Evolutionary conservation across 2,329 filamentous ascomycete species (phyloP).

Genomic region (Exophiala sideris): DNA sequence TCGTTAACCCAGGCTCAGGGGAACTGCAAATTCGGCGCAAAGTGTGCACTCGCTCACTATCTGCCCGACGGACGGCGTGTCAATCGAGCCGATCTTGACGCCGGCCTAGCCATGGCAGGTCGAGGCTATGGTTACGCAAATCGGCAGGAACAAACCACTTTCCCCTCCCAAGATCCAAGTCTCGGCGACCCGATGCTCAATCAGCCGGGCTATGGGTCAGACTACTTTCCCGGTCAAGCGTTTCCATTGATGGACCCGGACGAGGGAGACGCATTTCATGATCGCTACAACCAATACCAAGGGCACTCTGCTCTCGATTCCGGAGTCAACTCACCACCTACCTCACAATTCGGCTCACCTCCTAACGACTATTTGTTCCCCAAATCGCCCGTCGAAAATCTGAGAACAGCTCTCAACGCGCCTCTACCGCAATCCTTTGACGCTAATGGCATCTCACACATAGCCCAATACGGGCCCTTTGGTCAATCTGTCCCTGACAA

Average conservation of each 20-base stretch:
- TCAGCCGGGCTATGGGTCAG: constrained; percentile 48
- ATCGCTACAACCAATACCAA: constrained; percentile 40
- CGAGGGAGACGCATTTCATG: constrained; percentile 39
- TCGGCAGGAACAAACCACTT: constrained; percentile 62
- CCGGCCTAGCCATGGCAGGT: constrained; percentile 45
- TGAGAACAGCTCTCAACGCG: constrained; percentile 83
- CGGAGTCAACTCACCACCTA: constrained; percentile 56
- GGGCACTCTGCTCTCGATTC: constrained; percentile 57
- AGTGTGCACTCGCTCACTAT: constrained; percentile 95
- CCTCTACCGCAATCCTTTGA: constrained; percentile 93
- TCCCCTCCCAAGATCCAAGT: constrained; percentile 64
- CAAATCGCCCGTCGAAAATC: constrained; percentile 67
- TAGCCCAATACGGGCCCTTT: constrained; percentile 83
- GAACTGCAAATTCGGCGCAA: constrained; percentile 97
- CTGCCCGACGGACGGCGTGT: constrained; percentile 89
- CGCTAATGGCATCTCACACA: constrained; percentile 89
- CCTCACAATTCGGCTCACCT: constrained; percentile 76
- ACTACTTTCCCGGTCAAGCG: constrained; percentile 39
- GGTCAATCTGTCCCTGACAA: constrained; percentile 89
- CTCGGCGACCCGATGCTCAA: constrained; percentile 69
- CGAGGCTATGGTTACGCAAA: constrained; percentile 39
- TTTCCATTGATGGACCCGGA: constrained; percentile 41
- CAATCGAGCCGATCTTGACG: constrained; percentile 62
- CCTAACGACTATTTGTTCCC: constrained; percentile 73
- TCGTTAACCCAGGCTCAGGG: constrained; percentile 58